phyloP scores from a whole-genome alignment of 2,329 filamentous ascomycete genomes.

The Trichocomaceae sp. region DNA sequence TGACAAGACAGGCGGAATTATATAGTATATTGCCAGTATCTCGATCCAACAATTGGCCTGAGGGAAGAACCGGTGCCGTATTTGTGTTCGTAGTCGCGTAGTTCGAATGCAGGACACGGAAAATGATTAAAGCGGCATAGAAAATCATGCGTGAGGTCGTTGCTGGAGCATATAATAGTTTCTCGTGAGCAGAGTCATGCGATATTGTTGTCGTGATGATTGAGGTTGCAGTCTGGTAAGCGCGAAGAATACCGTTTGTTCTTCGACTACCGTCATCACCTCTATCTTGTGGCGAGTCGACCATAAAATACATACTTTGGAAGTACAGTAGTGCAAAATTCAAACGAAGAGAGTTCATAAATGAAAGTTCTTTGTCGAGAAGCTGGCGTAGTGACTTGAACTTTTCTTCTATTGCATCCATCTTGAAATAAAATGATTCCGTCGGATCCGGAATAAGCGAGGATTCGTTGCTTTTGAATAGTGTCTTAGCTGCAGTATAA shows the following conservation, averaged over 20 bases:
- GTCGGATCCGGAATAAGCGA: not conserved
- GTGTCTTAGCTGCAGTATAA: not conserved
- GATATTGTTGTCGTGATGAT: constrained; percentile 5
- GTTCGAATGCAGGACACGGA: constrained; percentile 4
- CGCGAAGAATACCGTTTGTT: constrained; percentile 1
- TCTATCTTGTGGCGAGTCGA: not conserved
- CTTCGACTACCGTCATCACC: not conserved
- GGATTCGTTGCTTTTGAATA: not conserved
- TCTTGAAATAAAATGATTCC: not conserved
- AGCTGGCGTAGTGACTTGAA: not conserved
- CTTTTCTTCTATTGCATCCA: not conserved
- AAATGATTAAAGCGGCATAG: constrained; percentile 2
- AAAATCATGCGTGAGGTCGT: not conserved
- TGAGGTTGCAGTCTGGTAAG: not conserved
- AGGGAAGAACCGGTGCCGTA: not conserved
- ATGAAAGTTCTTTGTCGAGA: not conserved
- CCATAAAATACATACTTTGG: constrained; percentile 3
- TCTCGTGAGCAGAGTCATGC: not conserved
- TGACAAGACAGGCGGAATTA: not conserved
- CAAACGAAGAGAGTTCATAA: constrained; percentile 2
- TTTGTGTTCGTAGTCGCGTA: not conserved
- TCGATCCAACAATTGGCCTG: not conserved
- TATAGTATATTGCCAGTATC: not conserved
- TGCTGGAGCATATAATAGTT: not conserved
- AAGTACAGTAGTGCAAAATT: not conserved